Base-by-base conservation (phyloP, 106 monocot genomes). In the Narthecium ossifragum region DNA sequence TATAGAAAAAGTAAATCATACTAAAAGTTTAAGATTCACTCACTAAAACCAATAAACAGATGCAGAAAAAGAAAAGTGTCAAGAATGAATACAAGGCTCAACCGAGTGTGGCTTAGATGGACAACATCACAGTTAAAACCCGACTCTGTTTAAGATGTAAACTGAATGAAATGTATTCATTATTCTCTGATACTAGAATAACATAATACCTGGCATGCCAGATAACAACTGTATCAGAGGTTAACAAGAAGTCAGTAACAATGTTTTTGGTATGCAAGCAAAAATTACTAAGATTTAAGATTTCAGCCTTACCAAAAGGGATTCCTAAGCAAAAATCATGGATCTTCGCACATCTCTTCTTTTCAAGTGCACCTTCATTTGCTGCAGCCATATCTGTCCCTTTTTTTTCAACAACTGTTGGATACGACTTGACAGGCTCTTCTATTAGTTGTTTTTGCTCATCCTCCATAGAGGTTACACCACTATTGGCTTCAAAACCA, bases 271-370 rank as follows among this genome's bases (percentile, higher is more conserved):
- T n/a, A n/a, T n/a, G n/a, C n/a, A n/a, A n/a, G n/a, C n/a, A n/a
- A n/a, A n/a, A n/a, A n/a, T n/a, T n/a, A n/a, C n/a, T n/a, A n/a
- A n/a, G n/a, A n/a, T n/a, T n/a, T n/a, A n/a, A n/a, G n/a, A n/a
- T n/a, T n/a, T n/a, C 25, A 39, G 5, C 62, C 67, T 61, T 55
- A 75, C 67, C 74, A 51, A 68, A 75, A 12, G 74, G 74, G 12
- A 75, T 75, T 34, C 74, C 74, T 22, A 75, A 51, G 60, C 74
- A 75, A 68, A 75, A 75, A 26, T 75, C 74, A 55, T 75, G 74
- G 36, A 75, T 55, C 57, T 67, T 61, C 45, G 74, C 74, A 48
- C 67, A 41, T n/a, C 37, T 62, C 29, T 66, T 75, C 34, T 36
- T 39, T 62, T 61, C 45, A 26, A 51, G 11, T n/a, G 34, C 30